These are phyloP conservation scores for Blastobotrys ciferrii DNA, from an alignment of 1,139 yeast species.

Conservation along the genomic window DNA sequence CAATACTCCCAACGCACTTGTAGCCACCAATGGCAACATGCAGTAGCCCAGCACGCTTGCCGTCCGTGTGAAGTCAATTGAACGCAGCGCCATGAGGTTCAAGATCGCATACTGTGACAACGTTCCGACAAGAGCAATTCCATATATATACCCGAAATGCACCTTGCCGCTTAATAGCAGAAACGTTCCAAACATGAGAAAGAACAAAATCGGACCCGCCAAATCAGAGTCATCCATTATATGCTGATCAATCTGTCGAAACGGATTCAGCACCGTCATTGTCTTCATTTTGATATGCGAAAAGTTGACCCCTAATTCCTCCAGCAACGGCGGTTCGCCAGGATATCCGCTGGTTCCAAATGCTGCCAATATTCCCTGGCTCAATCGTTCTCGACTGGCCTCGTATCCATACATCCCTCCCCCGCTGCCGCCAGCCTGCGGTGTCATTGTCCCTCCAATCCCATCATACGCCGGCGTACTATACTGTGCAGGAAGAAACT, in stretches of 20 bases:
- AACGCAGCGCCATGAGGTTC: conserved; percentile 70
- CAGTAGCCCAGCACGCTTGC: conserved; percentile 96
- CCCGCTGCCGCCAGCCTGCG: conserved; percentile 16
- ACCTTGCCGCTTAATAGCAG: conserved; percentile 84
- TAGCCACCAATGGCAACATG: conserved; percentile 79
- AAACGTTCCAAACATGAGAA: conserved; percentile 82
- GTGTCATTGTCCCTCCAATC: conserved; percentile 26
- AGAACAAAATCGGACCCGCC: conserved; percentile 93
- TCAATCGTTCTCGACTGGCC: conserved; percentile 48
- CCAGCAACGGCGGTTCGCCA: conserved; percentile 87
- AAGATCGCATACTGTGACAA: conserved; percentile 78
- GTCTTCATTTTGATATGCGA: conserved; percentile 83
- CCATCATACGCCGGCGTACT: conserved; percentile 26
- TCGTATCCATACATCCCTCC: conserved; percentile 28
- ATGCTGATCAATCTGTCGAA: conserved; percentile 62
- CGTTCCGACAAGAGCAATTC: conserved; percentile 92
- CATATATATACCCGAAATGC: conserved; percentile 95
- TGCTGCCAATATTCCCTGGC: conserved; percentile 84
- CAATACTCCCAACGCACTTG: conserved; percentile 73
- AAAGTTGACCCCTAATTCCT: conserved; percentile 92
- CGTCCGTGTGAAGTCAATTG: conserved; percentile 68
- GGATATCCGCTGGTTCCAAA: conserved; percentile 92
- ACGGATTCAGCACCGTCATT: conserved; percentile 78
- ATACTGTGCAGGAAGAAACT: conserved; percentile 36
- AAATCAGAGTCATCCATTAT: conserved; percentile 88